Evolutionary conservation across 2,329 filamentous ascomycete genomes (phyloP).

Genomic region (Claviceps arundinis): DNA sequence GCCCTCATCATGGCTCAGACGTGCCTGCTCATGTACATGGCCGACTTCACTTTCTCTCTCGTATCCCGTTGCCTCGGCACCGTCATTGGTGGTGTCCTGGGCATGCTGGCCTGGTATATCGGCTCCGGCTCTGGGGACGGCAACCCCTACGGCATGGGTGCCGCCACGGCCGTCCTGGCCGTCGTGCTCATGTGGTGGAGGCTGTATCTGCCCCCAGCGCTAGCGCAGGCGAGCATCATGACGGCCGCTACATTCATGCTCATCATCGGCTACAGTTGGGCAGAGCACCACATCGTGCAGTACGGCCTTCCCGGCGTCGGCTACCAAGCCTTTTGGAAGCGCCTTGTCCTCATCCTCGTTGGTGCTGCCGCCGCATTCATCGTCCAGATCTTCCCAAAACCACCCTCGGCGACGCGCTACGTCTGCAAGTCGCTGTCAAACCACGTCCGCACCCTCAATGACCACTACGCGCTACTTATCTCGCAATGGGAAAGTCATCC

Average conservation of each 20-base stretch:
- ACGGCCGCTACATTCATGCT: conserved; percentile 25
- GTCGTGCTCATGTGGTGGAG: conserved; percentile 22
- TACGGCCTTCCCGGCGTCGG: conserved; percentile 34
- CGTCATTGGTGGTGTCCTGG: conserved; percentile 31
- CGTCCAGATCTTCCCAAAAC: conserved; percentile 32
- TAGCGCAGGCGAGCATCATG: conserved; percentile 19
- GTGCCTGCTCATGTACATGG: conserved; percentile 32
- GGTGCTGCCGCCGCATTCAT: conserved; percentile 29
- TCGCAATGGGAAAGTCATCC: conserved; percentile 29
- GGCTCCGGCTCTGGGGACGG: conserved; percentile 33
- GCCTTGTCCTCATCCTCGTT: conserved; percentile 29
- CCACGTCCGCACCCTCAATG: conserved; percentile 26
- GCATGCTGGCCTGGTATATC: conserved; percentile 36
- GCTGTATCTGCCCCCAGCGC: conserved; percentile 18
- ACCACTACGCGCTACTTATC: conserved; percentile 35
- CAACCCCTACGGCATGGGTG: conserved; percentile 36
- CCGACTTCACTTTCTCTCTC: conserved; percentile 35
- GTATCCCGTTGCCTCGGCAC: conserved; percentile 28
- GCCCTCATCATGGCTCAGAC: conserved; percentile 38
- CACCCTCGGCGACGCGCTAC: conserved; percentile 31
- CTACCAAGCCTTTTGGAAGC: conserved; percentile 35
- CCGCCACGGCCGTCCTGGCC: conserved; percentile 26
- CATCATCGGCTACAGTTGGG: conserved; percentile 33
- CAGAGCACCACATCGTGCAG: conserved; percentile 25
- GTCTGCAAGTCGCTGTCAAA: conserved; percentile 31